phyloP scores from a whole-genome alignment of 768 basidiomycete genomes.

The Podaxis sp. region DNA sequence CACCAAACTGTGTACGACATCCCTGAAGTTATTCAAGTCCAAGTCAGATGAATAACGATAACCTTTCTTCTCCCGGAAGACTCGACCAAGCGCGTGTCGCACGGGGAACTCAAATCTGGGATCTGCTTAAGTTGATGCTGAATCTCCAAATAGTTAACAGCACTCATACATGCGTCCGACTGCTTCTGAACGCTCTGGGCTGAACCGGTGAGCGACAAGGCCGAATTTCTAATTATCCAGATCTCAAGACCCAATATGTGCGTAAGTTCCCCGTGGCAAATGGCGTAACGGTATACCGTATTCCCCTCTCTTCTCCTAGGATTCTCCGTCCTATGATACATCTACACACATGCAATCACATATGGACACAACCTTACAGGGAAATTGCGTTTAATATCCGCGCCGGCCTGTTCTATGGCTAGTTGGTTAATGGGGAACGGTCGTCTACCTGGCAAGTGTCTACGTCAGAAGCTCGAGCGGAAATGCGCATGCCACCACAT shows the following conservation, averaged over 20 bases:
- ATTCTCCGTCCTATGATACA: conserved; percentile 7
- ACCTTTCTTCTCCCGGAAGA: conserved; percentile 9
- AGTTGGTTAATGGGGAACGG: conserved; percentile 12
- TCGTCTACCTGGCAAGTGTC: conserved; percentile 7
- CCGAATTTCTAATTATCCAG: conserved; percentile 4
- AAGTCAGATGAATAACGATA: conserved; percentile 7
- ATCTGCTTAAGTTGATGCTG: conserved; percentile 4
- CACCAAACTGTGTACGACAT: conserved; percentile 7
- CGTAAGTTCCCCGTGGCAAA: conserved; percentile 6
- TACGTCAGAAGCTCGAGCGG: conserved; percentile 11
- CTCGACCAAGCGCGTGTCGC: conserved; percentile 8
- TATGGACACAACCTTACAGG: conserved; percentile 11
- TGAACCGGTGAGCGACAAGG: neutral
- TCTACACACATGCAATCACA: conserved; percentile 9
- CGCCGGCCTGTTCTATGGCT: conserved; percentile 3
- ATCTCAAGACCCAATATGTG: neutral
- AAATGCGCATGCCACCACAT: neutral
- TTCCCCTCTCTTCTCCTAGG: conserved; percentile 4
- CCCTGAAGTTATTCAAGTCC: neutral
- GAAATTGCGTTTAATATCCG: conserved; percentile 13
- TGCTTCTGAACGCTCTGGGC: neutral
- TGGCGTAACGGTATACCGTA: conserved; percentile 3
- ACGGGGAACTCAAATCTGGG: conserved; percentile 10
- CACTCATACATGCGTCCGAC: neutral
- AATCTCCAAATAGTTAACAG: conserved; percentile 11